phyloP scores from a whole-genome alignment of 169 alveolate genomes.

The Fabrea salina region DNA sequence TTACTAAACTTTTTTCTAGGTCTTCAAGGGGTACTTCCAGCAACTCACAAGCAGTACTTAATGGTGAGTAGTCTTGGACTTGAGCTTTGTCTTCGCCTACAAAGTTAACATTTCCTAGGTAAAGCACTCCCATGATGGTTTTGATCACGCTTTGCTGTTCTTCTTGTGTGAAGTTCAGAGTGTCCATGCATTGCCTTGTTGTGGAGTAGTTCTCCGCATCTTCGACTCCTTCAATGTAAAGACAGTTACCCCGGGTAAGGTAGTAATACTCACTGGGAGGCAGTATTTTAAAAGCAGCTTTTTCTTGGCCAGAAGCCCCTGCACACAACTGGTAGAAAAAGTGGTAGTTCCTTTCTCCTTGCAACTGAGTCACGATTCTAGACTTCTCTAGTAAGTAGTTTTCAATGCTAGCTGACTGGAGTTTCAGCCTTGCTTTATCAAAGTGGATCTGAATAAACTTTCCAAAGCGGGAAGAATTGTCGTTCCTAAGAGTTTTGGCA shows the following conservation, averaged over 20 bases:
- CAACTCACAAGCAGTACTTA: conserved; percentile 54
- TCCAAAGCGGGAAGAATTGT: conserved; percentile 98
- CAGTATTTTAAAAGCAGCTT: conserved; percentile 48
- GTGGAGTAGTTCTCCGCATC: conserved; percentile 91
- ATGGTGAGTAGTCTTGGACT: conserved; percentile 36
- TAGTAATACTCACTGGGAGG: conserved; percentile 61
- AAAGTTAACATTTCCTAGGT: conserved; percentile 94
- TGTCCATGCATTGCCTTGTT: conserved; percentile 87
- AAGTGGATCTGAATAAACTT: conserved; percentile 92
- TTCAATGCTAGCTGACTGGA: conserved; percentile 73
- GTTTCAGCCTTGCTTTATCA: conserved; percentile 48
- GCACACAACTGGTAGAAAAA: conserved; percentile 93
- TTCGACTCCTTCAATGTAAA: conserved; percentile 89
- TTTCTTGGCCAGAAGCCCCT: conserved; percentile 80
- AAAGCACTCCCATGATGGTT: conserved; percentile 89
- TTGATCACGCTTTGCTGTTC: conserved; percentile 87
- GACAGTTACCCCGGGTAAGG: conserved; percentile 78
- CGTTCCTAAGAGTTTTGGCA: conserved; percentile 97
- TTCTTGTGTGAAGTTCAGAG: conserved; percentile 84
- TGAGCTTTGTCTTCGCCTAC: conserved; percentile 66
- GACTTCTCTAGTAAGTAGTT: conserved; percentile 97
- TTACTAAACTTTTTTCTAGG: conserved; percentile 55
- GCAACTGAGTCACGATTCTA: conserved; percentile 92
- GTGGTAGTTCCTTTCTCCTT: conserved; percentile 95
- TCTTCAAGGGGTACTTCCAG: conserved; percentile 55